Percentiles rank a stretch among this genome's conserved stretches.
Evolutionary conservation across 192 early-diverging fungal species (phyloP).

Genomic region (Cladochytrium replicatum): DNA sequence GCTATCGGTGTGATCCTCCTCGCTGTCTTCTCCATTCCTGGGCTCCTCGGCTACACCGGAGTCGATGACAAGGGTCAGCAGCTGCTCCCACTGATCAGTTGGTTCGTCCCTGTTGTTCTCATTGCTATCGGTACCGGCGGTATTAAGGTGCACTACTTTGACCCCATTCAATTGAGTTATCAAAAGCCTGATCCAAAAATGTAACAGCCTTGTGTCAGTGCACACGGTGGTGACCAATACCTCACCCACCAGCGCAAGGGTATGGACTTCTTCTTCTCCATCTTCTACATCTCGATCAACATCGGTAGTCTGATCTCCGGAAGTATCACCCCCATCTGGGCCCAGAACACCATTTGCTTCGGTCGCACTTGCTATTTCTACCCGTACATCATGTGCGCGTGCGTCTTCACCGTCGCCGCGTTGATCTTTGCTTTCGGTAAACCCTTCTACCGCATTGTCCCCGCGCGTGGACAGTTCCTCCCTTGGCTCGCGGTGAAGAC

Average conservation of each 20-base stretch:
- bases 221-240: conserved; percentile 50
- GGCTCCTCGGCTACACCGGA: conserved; percentile 23
- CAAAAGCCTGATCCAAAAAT: too few relatives aligned
- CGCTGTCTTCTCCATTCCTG: conserved; percentile 33
- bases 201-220: conserved; percentile 44
- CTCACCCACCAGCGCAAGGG: conserved; percentile 30
- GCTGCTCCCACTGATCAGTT: conserved; percentile 28
- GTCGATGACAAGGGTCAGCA: too few relatives aligned
- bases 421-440: conserved; percentile 40
- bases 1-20: conserved; percentile 38
- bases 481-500: conserved; percentile 28
- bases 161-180: too few relatives aligned
- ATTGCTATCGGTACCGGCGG: conserved; percentile 58
- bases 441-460: conserved; percentile 49
- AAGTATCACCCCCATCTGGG: conserved; percentile 31
- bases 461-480: conserved; percentile 48
- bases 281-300: conserved; percentile 47
- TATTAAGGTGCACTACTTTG: too few relatives aligned
- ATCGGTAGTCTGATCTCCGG: conserved; percentile 41
- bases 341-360: conserved; percentile 18
- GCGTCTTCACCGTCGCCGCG: conserved; percentile 30
- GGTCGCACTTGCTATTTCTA: conserved; percentile 33
- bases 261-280: conserved; percentile 47
- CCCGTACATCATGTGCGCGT: conserved; percentile 31
- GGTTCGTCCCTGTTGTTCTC: conserved; percentile 35